Percentiles rank a stretch among this genome's conserved stretches.
phyloP scores from a whole-genome alignment of 2,329 filamentous ascomycete species.

The Xylaria sp. region DNA sequence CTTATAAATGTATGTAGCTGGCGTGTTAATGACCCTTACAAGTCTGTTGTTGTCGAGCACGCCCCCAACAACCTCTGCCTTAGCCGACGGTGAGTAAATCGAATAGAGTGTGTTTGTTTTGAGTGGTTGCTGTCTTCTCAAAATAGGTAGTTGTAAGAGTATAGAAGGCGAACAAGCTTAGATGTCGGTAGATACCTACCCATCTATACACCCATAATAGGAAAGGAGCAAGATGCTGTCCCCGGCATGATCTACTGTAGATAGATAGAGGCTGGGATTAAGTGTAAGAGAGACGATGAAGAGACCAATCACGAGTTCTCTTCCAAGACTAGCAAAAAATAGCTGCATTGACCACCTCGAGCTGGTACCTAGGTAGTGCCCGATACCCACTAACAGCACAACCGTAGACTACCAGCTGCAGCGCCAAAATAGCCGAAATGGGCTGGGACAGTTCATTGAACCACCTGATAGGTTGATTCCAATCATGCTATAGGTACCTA shows the following conservation, averaged over 20 bases:
- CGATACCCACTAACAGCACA: too few species aligned
- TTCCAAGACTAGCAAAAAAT: background rate
- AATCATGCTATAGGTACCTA: background rate
- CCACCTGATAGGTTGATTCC: background rate
- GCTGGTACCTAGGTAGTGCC: too few species aligned
- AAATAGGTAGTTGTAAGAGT: too few species aligned
- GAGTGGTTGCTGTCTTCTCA: background rate
- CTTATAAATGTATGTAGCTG: background rate
- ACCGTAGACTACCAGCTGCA: too few species aligned
- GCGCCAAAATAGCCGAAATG: background rate
- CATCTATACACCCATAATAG: background rate
- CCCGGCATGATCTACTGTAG: too few species aligned
- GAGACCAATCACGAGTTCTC: background rate
- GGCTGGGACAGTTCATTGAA: background rate
- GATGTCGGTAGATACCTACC: too few species aligned
- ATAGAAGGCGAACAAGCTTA: too few species aligned
- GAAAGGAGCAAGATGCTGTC: background rate
- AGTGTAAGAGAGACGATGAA: background rate
- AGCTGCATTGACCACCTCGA: slow-evolving; percentile 5
- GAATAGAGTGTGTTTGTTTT: background rate
- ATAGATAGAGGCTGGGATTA: background rate
- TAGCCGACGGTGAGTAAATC: background rate
- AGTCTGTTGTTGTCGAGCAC: too few species aligned
- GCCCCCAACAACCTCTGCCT: too few species aligned
- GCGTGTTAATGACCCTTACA: too few species aligned